These are phyloP conservation scores for Periconia sp. DNA, from an alignment of 2,329 filamentous ascomycete genomes.

Conservation along the genomic window DNA sequence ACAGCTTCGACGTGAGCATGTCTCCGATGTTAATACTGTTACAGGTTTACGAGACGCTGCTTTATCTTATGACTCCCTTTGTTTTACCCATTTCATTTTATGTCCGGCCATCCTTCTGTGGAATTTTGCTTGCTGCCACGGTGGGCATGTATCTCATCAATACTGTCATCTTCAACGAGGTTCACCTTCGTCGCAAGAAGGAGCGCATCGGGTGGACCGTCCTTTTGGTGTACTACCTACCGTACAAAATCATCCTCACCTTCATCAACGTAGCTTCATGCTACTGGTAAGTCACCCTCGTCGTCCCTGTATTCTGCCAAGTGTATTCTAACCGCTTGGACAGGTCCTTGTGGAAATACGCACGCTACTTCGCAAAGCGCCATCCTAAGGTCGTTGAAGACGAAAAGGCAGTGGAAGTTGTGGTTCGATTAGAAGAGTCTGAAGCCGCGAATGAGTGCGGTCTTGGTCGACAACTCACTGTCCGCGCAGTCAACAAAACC, in stretches of 20 bases:
- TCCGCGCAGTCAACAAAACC: slow-evolving; percentile 14
- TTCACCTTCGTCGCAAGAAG: slow-evolving; percentile 50
- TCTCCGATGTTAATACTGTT: slow-evolving; percentile 2
- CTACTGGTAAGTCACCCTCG: slow-evolving; percentile 32
- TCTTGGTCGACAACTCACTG: slow-evolving; percentile 24
- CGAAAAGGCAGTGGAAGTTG: slow-evolving; percentile 42
- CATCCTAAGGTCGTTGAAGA: slow-evolving; percentile 54
- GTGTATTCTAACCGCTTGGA: not conserved
- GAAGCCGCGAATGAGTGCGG: slow-evolving; percentile 9
- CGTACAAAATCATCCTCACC: slow-evolving; percentile 50
- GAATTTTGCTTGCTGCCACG: slow-evolving; percentile 43
- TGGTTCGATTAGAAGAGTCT: slow-evolving; percentile 27
- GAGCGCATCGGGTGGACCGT: slow-evolving; percentile 46
- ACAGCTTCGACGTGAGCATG: not conserved
- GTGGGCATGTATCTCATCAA: slow-evolving; percentile 48
- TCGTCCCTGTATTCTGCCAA: not conserved
- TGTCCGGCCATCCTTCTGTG: slow-evolving; percentile 46
- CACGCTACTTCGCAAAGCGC: slow-evolving; percentile 49
- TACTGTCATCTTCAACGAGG: slow-evolving; percentile 52
- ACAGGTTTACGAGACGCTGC: slow-evolving; percentile 50
- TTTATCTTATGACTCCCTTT: slow-evolving; percentile 51
- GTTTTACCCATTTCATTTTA: slow-evolving; percentile 50
- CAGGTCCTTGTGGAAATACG: slow-evolving; percentile 48
- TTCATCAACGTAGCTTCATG: slow-evolving; percentile 46
- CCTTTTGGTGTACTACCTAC: slow-evolving; percentile 47